Percentiles rank a stretch among this genome's conserved stretches.
Conservation (phyloP, 305 asterid species). For the Plantago lanceolata region DNA sequence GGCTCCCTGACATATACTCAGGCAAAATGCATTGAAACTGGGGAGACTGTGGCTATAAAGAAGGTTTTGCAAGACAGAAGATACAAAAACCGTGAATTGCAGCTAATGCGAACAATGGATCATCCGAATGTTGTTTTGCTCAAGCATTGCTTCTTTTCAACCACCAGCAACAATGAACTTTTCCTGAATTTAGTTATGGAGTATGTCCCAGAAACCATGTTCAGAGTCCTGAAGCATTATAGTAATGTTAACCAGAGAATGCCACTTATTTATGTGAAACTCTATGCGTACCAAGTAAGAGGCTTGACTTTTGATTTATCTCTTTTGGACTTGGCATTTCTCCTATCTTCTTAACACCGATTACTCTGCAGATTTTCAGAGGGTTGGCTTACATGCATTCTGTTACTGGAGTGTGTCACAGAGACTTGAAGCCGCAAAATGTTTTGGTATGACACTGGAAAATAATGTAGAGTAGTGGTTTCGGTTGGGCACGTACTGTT, state of each 20-base stretch:
- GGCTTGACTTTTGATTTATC: slow-evolving; percentile 6
- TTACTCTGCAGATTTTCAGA: slow-evolving; percentile 63
- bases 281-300: slow-evolving; percentile 84
- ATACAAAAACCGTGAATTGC: slow-evolving; percentile 88
- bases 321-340: slow-evolving; percentile 12
- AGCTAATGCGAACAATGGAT: slow-evolving; percentile 86
- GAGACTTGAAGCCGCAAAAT: slow-evolving; percentile 95
- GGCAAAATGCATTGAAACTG: slow-evolving; percentile 94
- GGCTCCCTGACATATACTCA: slow-evolving; percentile 18
- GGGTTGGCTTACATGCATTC: slow-evolving; percentile 95
- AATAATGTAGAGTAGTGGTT: neutral
- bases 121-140: slow-evolving; percentile 88
- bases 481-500: slow-evolving; percentile 1
- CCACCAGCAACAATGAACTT: slow-evolving; percentile 76
- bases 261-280: slow-evolving; percentile 92
- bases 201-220: slow-evolving; percentile 85
- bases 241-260: slow-evolving; percentile 72
- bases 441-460: slow-evolving; percentile 52
- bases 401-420: slow-evolving; percentile 85
- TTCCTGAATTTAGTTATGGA: slow-evolving; percentile 93
- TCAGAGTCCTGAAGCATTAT: slow-evolving; percentile 65
- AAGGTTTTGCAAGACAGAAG: slow-evolving; percentile 92
- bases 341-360: slow-evolving; percentile 16
- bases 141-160: slow-evolving; percentile 86
- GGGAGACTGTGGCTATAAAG: slow-evolving; percentile 92